Percentiles rank a stretch among this genome's conserved stretches.
These are phyloP conservation scores for Amanita exitialis DNA, from an alignment of 768 basidiomycete genomes.

Conservation along the genomic window DNA sequence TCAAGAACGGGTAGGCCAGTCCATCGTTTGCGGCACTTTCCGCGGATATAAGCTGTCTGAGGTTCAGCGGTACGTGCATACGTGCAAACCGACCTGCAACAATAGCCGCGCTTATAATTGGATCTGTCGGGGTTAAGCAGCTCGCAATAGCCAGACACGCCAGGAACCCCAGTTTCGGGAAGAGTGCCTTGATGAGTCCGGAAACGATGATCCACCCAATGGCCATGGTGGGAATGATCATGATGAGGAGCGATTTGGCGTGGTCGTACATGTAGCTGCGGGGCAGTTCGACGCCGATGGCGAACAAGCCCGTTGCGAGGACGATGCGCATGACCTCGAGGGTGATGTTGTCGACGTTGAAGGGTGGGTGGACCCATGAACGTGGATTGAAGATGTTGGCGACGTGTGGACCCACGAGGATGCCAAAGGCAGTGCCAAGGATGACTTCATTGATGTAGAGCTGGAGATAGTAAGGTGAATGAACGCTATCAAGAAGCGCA, in stretches of 20 bases:
- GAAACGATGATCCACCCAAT: conserved; percentile 69
- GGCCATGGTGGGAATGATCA: conserved; percentile 81
- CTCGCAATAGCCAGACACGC: conserved; percentile 83
- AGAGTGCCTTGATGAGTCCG: conserved; percentile 62
- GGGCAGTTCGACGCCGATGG: conserved; percentile 91
- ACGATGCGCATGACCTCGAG: conserved; percentile 78
- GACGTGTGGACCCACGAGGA: conserved; percentile 63
- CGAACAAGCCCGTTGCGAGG: conserved; percentile 87
- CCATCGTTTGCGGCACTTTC: conserved; percentile 97
- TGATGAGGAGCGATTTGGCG: conserved; percentile 53
- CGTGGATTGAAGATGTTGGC: conserved; percentile 69
- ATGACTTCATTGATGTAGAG: conserved; percentile 92
- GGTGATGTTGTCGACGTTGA: conserved; percentile 49
- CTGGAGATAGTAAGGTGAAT: conserved; percentile 19
- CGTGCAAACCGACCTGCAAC: conserved; percentile 66
- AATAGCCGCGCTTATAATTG: conserved; percentile 81
- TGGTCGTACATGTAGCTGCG: conserved; percentile 75
- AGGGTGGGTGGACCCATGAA: conserved; percentile 42
- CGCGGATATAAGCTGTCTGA: conserved; percentile 75
- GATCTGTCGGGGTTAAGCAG: conserved; percentile 90
- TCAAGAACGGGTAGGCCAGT: conserved; percentile 87
- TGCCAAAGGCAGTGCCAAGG: conserved; percentile 67
- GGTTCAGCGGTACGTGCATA: conserved; percentile 59
- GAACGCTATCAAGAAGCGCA: neutral
- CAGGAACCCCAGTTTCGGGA: conserved; percentile 62